A percentile compares a stretch with the other conserved stretches of the same genome.
Evolutionary conservation across 177 flowering plant species (phyloP).

Genomic region (Vitis hybrid): DNA sequence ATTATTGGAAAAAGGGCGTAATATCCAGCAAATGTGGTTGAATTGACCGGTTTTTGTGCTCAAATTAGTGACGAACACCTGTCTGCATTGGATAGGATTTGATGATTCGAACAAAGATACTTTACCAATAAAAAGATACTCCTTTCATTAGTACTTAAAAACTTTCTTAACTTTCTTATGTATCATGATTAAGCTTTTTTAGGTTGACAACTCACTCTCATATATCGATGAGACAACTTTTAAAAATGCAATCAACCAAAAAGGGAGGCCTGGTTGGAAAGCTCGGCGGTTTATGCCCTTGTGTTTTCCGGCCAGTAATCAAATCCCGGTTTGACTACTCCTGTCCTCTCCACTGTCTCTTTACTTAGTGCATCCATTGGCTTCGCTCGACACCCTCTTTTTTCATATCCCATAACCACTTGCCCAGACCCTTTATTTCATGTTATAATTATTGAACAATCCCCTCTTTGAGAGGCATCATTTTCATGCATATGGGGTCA

Average conservation of each 20-base stretch:
- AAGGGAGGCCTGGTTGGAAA: constrained; percentile 25
- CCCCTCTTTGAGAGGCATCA: constrained; percentile 1
- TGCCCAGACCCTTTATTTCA: background rate
- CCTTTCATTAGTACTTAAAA: constrained; percentile 15
- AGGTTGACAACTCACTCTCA: constrained; percentile 35
- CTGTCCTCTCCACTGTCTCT: background rate
- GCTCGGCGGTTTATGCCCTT: background rate
- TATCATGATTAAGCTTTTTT: constrained; percentile 28
- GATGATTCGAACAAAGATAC: constrained; percentile 18
- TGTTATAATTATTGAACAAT: constrained; percentile 14
- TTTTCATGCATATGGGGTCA: constrained; percentile 20
- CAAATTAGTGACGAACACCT: constrained; percentile 1
- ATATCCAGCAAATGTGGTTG: no score
- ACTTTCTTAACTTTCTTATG: constrained; percentile 17
- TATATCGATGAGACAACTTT: constrained; percentile 23
- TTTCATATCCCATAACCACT: constrained; percentile 2
- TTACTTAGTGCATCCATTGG: background rate
- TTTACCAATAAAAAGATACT: constrained; percentile 12
- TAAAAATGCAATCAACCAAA: constrained; percentile 18
- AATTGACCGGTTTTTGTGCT: no score
- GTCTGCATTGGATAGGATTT: constrained; percentile 11
- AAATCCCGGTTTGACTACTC: constrained; percentile 17
- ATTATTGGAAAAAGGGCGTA: no score
- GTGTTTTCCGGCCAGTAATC: constrained; percentile 23
- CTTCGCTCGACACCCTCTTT: background rate